Conservation (phyloP, 768 basidiomycete species). For the Tephrocybe sp. region DNA sequence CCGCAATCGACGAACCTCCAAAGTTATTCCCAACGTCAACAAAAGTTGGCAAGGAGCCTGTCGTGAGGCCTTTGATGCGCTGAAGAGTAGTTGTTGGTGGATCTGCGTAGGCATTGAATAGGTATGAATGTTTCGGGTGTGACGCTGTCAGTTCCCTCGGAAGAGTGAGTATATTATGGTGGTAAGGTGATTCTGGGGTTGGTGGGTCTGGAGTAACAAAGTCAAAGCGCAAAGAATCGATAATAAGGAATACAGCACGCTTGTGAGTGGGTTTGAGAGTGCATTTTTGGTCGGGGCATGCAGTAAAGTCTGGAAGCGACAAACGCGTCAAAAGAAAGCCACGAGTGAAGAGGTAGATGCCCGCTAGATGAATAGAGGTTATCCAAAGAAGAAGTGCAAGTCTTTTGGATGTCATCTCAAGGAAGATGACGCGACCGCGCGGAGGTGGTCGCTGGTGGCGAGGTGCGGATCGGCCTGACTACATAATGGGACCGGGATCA, state of each 20-base stretch:
- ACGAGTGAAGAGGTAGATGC: slow-evolving; percentile 86
- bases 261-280: slow-evolving; percentile 66
- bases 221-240: slow-evolving; percentile 93
- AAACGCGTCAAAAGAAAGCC: slow-evolving; percentile 89
- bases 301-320: slow-evolving; percentile 58
- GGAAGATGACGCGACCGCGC: too few species aligned
- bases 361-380: slow-evolving; percentile 66
- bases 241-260: slow-evolving; percentile 81
- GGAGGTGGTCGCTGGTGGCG: too few species aligned
- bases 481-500: too few species aligned
- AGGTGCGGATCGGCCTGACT: too few species aligned
- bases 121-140: slow-evolving; percentile 71
- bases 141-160: slow-evolving; percentile 68
- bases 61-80: slow-evolving; percentile 92
- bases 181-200: slow-evolving; percentile 58
- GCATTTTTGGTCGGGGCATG: slow-evolving; percentile 39
- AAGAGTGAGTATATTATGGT: slow-evolving; percentile 82
- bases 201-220: slow-evolving; percentile 79
- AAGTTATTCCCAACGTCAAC: slow-evolving; percentile 94
- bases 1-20: slow-evolving; percentile 79
- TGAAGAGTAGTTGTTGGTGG: slow-evolving; percentile 96
- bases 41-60: slow-evolving; percentile 94
- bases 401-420: slow-evolving; percentile 26
- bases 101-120: slow-evolving; percentile 90
- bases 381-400: slow-evolving; percentile 53